These are phyloP conservation scores for Rhizophora mangle DNA, from an alignment of 345 rosid genomes.

Conservation along the genomic window DNA sequence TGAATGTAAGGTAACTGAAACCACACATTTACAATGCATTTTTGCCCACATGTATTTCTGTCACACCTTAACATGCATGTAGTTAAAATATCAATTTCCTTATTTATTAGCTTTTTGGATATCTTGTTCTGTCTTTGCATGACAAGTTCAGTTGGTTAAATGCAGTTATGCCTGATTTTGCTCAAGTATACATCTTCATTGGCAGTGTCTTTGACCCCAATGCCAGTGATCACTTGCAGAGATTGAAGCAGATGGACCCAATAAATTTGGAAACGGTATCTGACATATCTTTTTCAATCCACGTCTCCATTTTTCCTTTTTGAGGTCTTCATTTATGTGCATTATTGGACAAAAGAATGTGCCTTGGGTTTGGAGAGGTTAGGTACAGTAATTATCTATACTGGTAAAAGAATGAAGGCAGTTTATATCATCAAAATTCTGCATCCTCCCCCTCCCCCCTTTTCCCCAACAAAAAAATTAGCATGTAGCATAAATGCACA, in stretches of 20 bases:
- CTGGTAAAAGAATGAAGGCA: neutral
- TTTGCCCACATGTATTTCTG: neutral
- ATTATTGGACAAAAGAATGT: neutral
- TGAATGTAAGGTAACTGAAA: neutral
- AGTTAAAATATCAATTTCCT: neutral
- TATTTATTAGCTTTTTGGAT: neutral
- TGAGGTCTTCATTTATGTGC: neutral
- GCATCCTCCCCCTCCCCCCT: no score
- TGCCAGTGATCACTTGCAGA: slow-evolving; percentile 61
- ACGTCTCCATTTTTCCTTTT: neutral
- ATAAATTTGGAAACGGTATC: slow-evolving; percentile 76
- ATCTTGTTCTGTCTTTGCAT: neutral
- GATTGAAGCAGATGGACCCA: slow-evolving; percentile 84
- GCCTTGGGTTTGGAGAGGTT: neutral
- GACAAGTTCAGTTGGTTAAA: neutral
- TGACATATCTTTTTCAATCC: slow-evolving; percentile 37
- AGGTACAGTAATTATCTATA: neutral
- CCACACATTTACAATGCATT: neutral
- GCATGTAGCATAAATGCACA: no score
- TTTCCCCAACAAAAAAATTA: no score
- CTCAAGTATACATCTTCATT: slow-evolving; percentile 86
- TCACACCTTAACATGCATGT: neutral
- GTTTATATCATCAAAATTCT: neutral
- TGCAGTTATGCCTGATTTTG: slow-evolving; percentile 87
- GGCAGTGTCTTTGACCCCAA: slow-evolving; percentile 85